A percentile compares a stretch with the other conserved stretches of the same genome.
phyloP scores from a whole-genome alignment of 257 asterid genomes.

The Przewalskia tangutica region DNA sequence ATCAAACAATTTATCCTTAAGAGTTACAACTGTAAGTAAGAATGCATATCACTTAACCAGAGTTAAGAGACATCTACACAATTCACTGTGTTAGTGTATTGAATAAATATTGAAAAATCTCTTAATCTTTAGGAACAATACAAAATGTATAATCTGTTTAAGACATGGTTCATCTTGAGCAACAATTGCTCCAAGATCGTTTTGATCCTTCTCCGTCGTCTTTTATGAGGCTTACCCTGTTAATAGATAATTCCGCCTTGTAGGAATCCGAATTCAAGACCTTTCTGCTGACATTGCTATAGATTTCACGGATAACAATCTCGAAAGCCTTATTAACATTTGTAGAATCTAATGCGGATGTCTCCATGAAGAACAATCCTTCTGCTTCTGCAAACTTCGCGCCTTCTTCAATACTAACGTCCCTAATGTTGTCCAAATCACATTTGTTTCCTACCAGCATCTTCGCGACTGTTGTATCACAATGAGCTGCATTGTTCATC shows the following conservation, averaged over 20 bases:
- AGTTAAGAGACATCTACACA: neutral
- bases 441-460: conserved; percentile 25
- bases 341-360: conserved; percentile 26
- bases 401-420: conserved; percentile 18
- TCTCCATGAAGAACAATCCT: conserved; percentile 23
- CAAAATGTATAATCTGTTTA: neutral
- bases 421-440: conserved; percentile 21
- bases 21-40: neutral
- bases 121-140: neutral
- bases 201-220: conserved; percentile 11
- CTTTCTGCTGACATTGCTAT: conserved; percentile 16
- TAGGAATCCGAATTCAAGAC: conserved; percentile 16
- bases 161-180: conserved; percentile 5
- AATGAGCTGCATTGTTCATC: conserved; percentile 12
- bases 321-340: conserved; percentile 22
- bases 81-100: neutral
- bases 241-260: conserved; percentile 19
- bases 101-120: neutral
- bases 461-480: conserved; percentile 20
- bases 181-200: conserved; percentile 9
- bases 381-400: conserved; percentile 19
- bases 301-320: conserved; percentile 20
- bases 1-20: neutral
- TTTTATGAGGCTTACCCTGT: conserved; percentile 17
- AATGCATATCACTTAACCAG: neutral